These are phyloP conservation scores for Phanerochaete sordida DNA, from an alignment of 768 basidiomycete genomes.

Conservation along the genomic window DNA sequence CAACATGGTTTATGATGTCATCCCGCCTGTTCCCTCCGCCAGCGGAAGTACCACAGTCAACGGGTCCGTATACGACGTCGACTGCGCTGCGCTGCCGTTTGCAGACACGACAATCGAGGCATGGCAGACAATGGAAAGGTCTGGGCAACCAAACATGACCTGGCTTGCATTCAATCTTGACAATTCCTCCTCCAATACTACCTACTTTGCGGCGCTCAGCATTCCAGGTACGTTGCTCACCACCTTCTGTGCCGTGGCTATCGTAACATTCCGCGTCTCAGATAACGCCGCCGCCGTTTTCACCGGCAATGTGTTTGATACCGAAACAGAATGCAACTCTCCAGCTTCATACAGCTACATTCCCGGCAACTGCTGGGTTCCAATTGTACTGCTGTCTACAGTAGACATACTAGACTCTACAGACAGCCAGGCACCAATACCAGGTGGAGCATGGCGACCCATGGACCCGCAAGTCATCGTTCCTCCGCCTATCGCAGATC, in stretches of 20 bases:
- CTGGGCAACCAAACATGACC: neutral
- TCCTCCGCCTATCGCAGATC: neutral
- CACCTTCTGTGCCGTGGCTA: no score
- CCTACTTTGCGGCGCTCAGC: neutral
- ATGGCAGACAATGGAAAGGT: neutral
- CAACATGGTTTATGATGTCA: slow-evolving; percentile 3
- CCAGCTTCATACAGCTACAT: neutral
- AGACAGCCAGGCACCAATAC: neutral
- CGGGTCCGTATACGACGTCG: neutral
- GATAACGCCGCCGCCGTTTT: neutral
- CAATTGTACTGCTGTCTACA: neutral
- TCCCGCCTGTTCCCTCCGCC: neutral
- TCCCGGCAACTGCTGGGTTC: neutral
- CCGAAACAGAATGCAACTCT: neutral
- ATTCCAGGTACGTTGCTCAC: neutral
- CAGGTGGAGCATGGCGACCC: neutral
- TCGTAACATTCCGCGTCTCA: neutral
- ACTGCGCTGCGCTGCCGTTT: neutral
- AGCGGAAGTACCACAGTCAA: neutral
- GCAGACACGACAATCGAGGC: neutral
- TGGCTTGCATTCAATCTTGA: neutral
- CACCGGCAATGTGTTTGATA: neutral
- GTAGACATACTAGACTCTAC: neutral
- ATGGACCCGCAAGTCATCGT: neutral
- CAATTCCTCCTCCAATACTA: neutral